Evolutionary conservation across 495 filamentous ascomycete species (phyloP).

Genomic region (Rusavskia elegans): DNA sequence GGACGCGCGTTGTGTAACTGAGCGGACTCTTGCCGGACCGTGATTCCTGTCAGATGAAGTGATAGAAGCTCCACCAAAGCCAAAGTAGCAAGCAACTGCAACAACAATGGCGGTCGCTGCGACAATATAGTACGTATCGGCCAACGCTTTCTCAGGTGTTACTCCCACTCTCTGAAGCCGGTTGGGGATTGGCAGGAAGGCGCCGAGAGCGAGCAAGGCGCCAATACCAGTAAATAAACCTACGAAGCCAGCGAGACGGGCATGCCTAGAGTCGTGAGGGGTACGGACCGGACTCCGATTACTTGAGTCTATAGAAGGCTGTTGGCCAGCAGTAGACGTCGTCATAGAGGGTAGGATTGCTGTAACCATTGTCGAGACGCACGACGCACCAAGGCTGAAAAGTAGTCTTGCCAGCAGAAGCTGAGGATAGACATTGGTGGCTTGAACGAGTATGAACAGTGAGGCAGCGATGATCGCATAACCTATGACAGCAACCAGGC

Average conservation of each 20-base stretch:
- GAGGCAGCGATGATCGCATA: constrained; percentile 65
- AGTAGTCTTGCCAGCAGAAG: constrained; percentile 70
- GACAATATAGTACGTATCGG: constrained; percentile 72
- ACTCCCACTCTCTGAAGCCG: constrained; percentile 51
- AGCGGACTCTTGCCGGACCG: neutral
- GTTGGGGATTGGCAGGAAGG: constrained; percentile 79
- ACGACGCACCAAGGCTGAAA: constrained; percentile 82
- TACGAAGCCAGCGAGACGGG: constrained; percentile 31
- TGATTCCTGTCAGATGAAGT: neutral
- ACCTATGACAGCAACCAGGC: constrained; percentile 60
- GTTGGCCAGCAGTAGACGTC: neutral
- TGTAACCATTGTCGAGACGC: constrained; percentile 94
- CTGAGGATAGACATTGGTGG: constrained; percentile 76
- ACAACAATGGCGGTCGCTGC: constrained; percentile 55
- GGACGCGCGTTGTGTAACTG: neutral
- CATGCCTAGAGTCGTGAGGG: neutral
- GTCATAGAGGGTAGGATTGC: constrained; percentile 73
- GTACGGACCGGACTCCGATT: constrained; percentile 9
- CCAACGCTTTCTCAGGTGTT: constrained; percentile 51
- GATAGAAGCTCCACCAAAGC: constrained; percentile 35
- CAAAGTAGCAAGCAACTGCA: constrained; percentile 59
- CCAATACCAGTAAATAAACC: constrained; percentile 87
- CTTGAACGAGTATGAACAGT: constrained; percentile 69
- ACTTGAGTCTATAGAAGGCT: constrained; percentile 3
- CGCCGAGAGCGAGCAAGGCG: constrained; percentile 60